Percentiles rank a stretch among this genome's conserved stretches.
phyloP scores from a whole-genome alignment of 768 basidiomycete genomes.

The Leccinum imitatum region DNA sequence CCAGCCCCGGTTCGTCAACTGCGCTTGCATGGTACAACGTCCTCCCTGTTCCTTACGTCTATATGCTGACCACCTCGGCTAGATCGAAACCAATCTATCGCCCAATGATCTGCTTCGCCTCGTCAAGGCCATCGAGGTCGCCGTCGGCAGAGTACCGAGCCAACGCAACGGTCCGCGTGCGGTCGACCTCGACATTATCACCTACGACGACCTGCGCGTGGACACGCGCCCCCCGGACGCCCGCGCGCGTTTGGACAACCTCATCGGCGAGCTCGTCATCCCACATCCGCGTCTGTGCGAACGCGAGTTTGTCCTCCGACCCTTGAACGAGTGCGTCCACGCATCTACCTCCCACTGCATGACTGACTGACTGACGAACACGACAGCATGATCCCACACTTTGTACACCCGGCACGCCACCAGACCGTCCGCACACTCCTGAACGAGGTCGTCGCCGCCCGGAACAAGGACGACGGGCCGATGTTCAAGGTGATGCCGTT shows the following conservation, averaged over 20 bases:
- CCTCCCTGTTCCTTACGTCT: not conserved
- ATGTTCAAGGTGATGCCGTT: slow-evolving; percentile 80
- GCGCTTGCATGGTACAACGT: slow-evolving; percentile 72
- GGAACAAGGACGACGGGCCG: slow-evolving; percentile 36
- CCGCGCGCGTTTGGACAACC: slow-evolving; percentile 50
- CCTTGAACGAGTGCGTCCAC: slow-evolving; percentile 71
- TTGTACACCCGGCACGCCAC: slow-evolving; percentile 59
- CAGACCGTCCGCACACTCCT: slow-evolving; percentile 50
- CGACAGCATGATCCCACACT: slow-evolving; percentile 75
- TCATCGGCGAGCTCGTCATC: slow-evolving; percentile 69
- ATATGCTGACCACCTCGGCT: not conserved
- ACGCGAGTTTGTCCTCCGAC: slow-evolving; percentile 89
- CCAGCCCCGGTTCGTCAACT: slow-evolving; percentile 87
- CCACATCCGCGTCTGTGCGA: slow-evolving; percentile 84
- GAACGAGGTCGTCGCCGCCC: slow-evolving; percentile 34
- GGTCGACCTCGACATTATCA: slow-evolving; percentile 85
- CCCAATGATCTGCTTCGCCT: slow-evolving; percentile 58
- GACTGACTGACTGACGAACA: not conserved
- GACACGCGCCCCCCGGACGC: slow-evolving; percentile 51
- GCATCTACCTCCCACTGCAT: too few species aligned
- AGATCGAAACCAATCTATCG: slow-evolving; percentile 72
- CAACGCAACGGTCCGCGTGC: slow-evolving; percentile 85
- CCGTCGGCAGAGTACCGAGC: slow-evolving; percentile 76
- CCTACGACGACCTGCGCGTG: slow-evolving; percentile 63
- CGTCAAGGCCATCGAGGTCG: slow-evolving; percentile 70